Conservation (phyloP, 1,139 yeast genomes). For the Zygoascus meyerae region DNA sequence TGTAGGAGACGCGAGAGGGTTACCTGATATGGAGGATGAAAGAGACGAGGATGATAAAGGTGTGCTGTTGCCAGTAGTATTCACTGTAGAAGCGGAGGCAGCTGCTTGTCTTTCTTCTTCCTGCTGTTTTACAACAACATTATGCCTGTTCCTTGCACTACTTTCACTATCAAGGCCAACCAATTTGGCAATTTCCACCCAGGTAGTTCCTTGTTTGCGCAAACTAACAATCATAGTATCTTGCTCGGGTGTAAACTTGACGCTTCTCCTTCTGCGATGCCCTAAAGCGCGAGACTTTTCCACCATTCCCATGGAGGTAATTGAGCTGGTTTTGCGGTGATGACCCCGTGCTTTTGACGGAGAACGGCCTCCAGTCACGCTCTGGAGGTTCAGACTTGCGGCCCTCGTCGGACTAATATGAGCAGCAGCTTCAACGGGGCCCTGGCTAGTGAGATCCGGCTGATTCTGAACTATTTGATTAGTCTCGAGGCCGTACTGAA, state of each 20-base stretch:
- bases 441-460: too few species aligned
- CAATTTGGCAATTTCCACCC: conserved; percentile 21
- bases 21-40: conserved; percentile 1
- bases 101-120: conserved; percentile 8
- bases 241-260: conserved; percentile 16
- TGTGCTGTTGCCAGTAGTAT: background rate
- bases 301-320: background rate
- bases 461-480: background rate
- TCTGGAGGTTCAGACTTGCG: background rate
- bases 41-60: conserved; percentile 2
- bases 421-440: background rate
- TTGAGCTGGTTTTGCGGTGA: conserved; percentile 7
- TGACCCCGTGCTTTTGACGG: conserved; percentile 8
- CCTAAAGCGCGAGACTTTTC: conserved; percentile 12
- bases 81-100: conserved; percentile 1
- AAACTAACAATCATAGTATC: conserved; percentile 18
- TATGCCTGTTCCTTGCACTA: conserved; percentile 18
- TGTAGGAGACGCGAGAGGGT: conserved; percentile 10
- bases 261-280: conserved; percentile 14
- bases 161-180: conserved; percentile 17
- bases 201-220: conserved; percentile 21
- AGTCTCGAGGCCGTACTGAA: background rate
- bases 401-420: background rate
- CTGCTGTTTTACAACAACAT: conserved; percentile 11
- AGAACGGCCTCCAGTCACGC: conserved; percentile 1